Conservation (phyloP, 805 yeast genomes). For the Zygoascus ofunaensis region DNA sequence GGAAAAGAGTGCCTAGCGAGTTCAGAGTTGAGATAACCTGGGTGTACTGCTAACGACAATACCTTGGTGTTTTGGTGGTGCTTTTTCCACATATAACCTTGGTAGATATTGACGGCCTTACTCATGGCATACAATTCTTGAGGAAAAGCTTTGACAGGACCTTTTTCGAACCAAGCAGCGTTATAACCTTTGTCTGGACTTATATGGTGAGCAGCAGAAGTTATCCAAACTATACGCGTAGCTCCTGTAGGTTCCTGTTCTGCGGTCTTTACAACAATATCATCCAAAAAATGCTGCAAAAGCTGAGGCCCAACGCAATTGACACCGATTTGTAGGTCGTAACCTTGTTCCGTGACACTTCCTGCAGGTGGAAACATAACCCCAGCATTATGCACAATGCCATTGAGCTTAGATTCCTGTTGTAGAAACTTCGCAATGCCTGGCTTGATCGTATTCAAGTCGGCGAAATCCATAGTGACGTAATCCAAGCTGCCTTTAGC, state of each 20-base stretch:
- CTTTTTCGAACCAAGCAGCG: constrained; percentile 8
- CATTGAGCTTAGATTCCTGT: constrained; percentile 27
- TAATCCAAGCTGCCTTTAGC: constrained; percentile 9
- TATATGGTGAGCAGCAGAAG: constrained; percentile 34
- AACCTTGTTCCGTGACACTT: constrained; percentile 34
- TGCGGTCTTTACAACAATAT: constrained; percentile 31
- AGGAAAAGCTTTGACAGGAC: not conserved
- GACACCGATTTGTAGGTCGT: constrained; percentile 40
- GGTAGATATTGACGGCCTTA: constrained; percentile 35
- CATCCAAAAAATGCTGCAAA: constrained; percentile 33
- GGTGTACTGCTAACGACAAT: not conserved
- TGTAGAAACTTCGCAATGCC: constrained; percentile 29
- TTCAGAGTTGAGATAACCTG: constrained; percentile 1
- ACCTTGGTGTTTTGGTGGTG: constrained; percentile 23
- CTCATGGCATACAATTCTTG: constrained; percentile 32
- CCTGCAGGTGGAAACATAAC: constrained; percentile 32
- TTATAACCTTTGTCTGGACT: constrained; percentile 23
- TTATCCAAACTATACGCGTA: constrained; percentile 37
- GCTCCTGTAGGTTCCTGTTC: constrained; percentile 23
- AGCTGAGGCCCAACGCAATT: constrained; percentile 40
- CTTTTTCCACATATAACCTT: constrained; percentile 30
- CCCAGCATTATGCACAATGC: constrained; percentile 39
- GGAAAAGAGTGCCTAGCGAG: not conserved
- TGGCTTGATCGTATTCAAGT: constrained; percentile 35
- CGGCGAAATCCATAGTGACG: constrained; percentile 25